A percentile compares a stretch with the other conserved stretches of the same genome.
Evolutionary conservation across 2,329 filamentous ascomycete genomes (phyloP).

Genomic region (Cordyceps pruinosa): DNA sequence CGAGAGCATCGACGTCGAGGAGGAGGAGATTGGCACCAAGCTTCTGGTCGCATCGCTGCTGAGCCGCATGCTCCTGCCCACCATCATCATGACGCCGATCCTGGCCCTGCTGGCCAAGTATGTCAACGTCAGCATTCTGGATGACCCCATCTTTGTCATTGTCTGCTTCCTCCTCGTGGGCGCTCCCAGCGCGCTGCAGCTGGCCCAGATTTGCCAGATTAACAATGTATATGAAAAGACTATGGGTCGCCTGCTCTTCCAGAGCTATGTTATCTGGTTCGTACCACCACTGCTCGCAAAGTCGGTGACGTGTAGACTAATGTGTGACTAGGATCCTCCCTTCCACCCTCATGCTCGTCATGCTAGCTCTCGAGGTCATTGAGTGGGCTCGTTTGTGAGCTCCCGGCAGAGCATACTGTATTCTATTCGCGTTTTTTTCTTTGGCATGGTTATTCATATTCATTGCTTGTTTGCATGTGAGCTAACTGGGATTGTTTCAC

Average conservation of each 20-base stretch:
- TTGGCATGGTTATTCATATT: not conserved
- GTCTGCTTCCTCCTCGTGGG: slow-evolving; percentile 95
- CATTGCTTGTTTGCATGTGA: not conserved
- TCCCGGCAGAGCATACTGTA: slow-evolving; percentile 12
- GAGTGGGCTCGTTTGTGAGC: slow-evolving; percentile 60
- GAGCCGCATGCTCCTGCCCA: slow-evolving; percentile 88
- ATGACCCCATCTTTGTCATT: slow-evolving; percentile 96
- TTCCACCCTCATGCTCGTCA: slow-evolving; percentile 82
- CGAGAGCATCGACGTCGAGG: slow-evolving; percentile 60
- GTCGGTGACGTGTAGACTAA: slow-evolving; percentile 19
- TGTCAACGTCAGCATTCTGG: slow-evolving; percentile 85
- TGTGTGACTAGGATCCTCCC: slow-evolving; percentile 67
- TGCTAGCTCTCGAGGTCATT: slow-evolving; percentile 85
- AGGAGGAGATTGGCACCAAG: slow-evolving; percentile 61
- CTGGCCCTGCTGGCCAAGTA: slow-evolving; percentile 84
- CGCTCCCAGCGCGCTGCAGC: slow-evolving; percentile 84
- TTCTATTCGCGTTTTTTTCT: slow-evolving; percentile 10
- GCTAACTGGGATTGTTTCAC: not conserved
- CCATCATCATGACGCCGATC: slow-evolving; percentile 84
- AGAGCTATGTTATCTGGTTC: slow-evolving; percentile 81
- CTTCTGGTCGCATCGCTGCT: slow-evolving; percentile 80
- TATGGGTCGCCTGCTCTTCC: slow-evolving; percentile 89
- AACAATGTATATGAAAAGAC: slow-evolving; percentile 93
- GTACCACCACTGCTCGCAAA: slow-evolving; percentile 24
- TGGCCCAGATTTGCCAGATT: slow-evolving; percentile 97